A percentile compares a stretch with the other conserved stretches of the same genome.
Evolutionary conservation across 805 yeast species (phyloP).

Genomic region (Nakazawaea populi): DNA sequence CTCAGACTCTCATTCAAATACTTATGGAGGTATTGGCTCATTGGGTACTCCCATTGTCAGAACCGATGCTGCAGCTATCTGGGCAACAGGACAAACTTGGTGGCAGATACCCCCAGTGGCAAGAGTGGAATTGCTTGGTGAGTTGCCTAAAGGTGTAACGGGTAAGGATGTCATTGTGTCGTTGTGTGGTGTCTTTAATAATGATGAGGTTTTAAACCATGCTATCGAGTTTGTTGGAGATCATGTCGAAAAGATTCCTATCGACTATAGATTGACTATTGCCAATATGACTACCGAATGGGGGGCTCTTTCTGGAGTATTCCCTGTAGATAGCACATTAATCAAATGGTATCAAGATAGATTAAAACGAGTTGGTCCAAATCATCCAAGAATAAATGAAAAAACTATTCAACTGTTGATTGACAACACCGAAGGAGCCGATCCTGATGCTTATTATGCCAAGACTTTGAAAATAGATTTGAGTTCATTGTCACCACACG

Average conservation of each 20-base stretch:
- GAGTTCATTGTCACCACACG: constrained; percentile 74
- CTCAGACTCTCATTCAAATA: constrained; percentile 95
- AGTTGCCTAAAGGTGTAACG: constrained; percentile 78
- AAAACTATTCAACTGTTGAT: constrained; percentile 49
- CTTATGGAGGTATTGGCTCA: constrained; percentile 95
- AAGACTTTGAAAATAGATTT: constrained; percentile 82
- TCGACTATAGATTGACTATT: constrained; percentile 84
- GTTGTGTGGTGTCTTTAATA: constrained; percentile 86
- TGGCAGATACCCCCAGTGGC: constrained; percentile 99
- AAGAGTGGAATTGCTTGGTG: constrained; percentile 77
- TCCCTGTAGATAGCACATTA: constrained; percentile 87
- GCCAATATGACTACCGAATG: constrained; percentile 98
- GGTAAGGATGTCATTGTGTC: constrained; percentile 98
- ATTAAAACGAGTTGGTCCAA: constrained; percentile 33
- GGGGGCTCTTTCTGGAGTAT: constrained; percentile 96
- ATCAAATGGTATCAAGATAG: constrained; percentile 73
- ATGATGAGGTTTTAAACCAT: constrained; percentile 88
- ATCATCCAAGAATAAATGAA: constrained; percentile 77
- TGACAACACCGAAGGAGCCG: constrained; percentile 45
- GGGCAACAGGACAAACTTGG: constrained; percentile 99
- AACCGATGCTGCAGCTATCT: constrained; percentile 97
- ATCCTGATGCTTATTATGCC: constrained; percentile 78
- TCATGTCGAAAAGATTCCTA: constrained; percentile 59
- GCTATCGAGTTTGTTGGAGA: constrained; percentile 93
- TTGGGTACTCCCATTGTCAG: constrained; percentile 97